phyloP scores from a whole-genome alignment of 2,329 filamentous ascomycete genomes.

The Neofusicoccum laricinum region DNA sequence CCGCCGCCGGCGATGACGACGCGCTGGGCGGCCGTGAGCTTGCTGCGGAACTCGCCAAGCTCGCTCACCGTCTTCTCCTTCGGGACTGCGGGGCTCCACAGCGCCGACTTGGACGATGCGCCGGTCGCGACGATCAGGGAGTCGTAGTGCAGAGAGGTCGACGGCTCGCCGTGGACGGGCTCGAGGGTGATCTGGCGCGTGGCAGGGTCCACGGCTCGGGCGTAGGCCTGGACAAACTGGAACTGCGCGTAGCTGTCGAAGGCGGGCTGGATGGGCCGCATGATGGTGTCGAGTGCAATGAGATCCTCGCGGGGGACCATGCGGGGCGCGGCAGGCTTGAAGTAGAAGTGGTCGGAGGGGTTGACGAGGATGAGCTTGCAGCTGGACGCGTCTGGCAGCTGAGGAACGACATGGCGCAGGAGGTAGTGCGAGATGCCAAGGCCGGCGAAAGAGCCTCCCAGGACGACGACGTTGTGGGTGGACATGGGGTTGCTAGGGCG shows the following conservation, averaged over 20 bases:
- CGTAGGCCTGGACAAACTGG: slow-evolving; percentile 33
- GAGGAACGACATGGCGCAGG: slow-evolving; percentile 28
- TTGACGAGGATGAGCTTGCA: slow-evolving; percentile 34
- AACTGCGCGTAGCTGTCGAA: slow-evolving; percentile 30
- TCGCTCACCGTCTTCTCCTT: slow-evolving; percentile 34
- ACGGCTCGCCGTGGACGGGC: not conserved
- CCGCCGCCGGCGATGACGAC: slow-evolving; percentile 36
- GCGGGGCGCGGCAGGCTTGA: slow-evolving; percentile 37
- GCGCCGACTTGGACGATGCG: slow-evolving; percentile 27
- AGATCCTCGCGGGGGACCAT: slow-evolving; percentile 27
- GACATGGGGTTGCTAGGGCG: not conserved
- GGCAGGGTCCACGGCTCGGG: slow-evolving; percentile 24
- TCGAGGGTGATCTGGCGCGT: slow-evolving; percentile 15
- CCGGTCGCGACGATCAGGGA: slow-evolving; percentile 36
- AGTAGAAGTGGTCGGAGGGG: slow-evolving; percentile 37
- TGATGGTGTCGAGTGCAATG: slow-evolving; percentile 28
- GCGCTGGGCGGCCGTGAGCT: slow-evolving; percentile 25
- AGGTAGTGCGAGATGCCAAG: slow-evolving; percentile 34
- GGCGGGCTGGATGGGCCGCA: slow-evolving; percentile 29
- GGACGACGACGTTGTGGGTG: slow-evolving; percentile 32
- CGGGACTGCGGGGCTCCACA: slow-evolving; percentile 32
- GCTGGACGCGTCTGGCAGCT: slow-evolving; percentile 21
- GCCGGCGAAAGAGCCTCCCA: slow-evolving; percentile 37
- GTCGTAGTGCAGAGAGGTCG: slow-evolving; percentile 26
- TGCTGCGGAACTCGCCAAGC: slow-evolving; percentile 27